These are phyloP conservation scores for Talaromyces sp. DNA, from an alignment of 2,329 filamentous ascomycete species.

Conservation along the genomic window DNA sequence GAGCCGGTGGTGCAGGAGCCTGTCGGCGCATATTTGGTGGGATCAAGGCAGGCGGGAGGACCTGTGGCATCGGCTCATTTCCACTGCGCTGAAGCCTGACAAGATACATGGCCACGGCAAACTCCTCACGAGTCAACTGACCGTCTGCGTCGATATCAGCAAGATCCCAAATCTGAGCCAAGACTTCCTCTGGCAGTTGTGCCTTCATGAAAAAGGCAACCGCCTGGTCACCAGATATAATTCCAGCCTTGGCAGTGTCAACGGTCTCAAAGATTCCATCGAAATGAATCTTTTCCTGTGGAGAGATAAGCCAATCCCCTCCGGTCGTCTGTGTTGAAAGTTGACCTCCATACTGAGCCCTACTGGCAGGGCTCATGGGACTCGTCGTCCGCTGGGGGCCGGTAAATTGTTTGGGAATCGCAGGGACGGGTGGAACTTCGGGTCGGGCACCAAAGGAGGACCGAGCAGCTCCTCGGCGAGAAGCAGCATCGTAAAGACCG, in stretches of 20 bases:
- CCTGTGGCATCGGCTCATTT: constrained; percentile 70
- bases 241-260: constrained; percentile 78
- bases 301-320: constrained; percentile 80
- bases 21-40: constrained; percentile 79
- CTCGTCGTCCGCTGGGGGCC: constrained; percentile 62
- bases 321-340: constrained; percentile 59
- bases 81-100: constrained; percentile 86
- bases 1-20: constrained; percentile 43
- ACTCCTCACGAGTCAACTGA: constrained; percentile 82
- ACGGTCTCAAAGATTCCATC: constrained; percentile 83
- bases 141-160: constrained; percentile 92
- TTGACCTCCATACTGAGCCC: constrained; percentile 54
- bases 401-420: constrained; percentile 81
- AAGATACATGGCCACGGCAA: constrained; percentile 95
- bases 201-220: constrained; percentile 94
- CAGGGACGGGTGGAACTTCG: constrained; percentile 60
- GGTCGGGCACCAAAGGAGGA: constrained; percentile 56
- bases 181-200: constrained; percentile 79
- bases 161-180: constrained; percentile 97
- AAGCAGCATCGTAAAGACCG: constrained; percentile 86
- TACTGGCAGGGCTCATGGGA: constrained; percentile 49
- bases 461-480: constrained; percentile 62
- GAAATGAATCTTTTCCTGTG: constrained; percentile 83
- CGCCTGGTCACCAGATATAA: constrained; percentile 90
- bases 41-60: constrained; percentile 78